Percentiles rank a stretch among this genome's conserved stretches.
phyloP scores from a whole-genome alignment of 148 eudicot species.

The Spergularia bocconei region DNA sequence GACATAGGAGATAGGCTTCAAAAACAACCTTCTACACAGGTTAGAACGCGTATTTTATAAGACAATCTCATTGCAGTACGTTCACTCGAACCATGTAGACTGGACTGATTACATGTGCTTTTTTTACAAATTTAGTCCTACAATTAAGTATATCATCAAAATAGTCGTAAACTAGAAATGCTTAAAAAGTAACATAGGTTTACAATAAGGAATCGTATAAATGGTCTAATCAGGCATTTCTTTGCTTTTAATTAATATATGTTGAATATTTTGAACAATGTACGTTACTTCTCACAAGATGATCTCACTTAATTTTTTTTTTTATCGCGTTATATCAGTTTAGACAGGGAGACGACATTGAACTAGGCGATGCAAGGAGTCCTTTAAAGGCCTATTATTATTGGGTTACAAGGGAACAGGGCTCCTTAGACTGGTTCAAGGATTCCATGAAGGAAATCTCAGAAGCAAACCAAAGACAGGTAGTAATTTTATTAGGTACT shows the following conservation, averaged over 20 bases:
- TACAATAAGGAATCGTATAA: no score
- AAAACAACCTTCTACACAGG: conserved; percentile 22
- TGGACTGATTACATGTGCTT: no score
- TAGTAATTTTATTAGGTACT: conserved; percentile 1
- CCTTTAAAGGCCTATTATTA: conserved; percentile 35
- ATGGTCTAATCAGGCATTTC: no score
- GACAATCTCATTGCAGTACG: no score
- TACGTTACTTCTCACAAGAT: no score
- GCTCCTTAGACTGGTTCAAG: conserved; percentile 42
- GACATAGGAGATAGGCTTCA: conserved; percentile 23
- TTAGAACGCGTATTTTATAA: not conserved
- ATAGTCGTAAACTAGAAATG: no score
- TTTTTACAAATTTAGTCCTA: no score
- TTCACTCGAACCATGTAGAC: no score
- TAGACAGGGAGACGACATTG: conserved; percentile 14
- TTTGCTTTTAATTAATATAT: no score
- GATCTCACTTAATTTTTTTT: not conserved
- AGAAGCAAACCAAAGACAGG: conserved; percentile 29
- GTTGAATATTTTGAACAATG: no score
- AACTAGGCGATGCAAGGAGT: not conserved
- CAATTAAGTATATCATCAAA: no score
- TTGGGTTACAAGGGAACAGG: conserved; percentile 44
- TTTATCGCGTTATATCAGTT: not conserved
- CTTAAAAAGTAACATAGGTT: no score
- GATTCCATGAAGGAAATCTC: conserved; percentile 33